These are phyloP conservation scores for Testicularia cyperi DNA, from an alignment of 1,284 basidiomycete genomes.

Conservation along the genomic window DNA sequence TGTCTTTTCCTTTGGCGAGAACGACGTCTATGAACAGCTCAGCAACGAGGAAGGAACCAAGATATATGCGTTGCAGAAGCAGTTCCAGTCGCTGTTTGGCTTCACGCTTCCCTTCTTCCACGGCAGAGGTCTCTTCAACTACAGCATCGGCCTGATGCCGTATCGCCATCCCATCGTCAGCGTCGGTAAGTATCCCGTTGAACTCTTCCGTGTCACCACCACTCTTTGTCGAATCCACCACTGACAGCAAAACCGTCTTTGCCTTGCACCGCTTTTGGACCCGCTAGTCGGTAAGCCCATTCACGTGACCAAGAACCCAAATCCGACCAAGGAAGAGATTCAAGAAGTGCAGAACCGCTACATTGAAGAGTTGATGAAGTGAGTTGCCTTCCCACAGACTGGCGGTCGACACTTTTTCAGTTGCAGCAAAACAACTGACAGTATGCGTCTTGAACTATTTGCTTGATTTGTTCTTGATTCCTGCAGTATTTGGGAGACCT, in stretches of 20 bases:
- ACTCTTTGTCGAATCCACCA: too few species aligned
- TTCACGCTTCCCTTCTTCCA: conserved; percentile 96
- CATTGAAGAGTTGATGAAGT: conserved; percentile 71
- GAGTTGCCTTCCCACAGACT: conserved; percentile 10
- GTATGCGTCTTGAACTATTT: too few species aligned
- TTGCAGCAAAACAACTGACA: too few species aligned
- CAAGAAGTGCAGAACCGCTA: conserved; percentile 79
- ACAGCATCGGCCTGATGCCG: conserved; percentile 73
- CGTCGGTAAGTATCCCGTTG: conserved; percentile 65
- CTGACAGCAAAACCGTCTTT: too few species aligned
- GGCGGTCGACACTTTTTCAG: too few species aligned
- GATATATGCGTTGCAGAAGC: conserved; percentile 66
- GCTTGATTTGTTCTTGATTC: background rate
- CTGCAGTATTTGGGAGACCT: conserved; percentile 54
- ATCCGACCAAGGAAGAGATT: conserved; percentile 79
- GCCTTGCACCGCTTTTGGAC: too few species aligned
- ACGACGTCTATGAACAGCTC: conserved; percentile 97
- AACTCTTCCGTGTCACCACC: background rate
- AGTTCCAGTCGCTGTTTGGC: conserved; percentile 70
- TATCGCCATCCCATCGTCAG: conserved; percentile 91
- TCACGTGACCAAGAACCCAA: conserved; percentile 72
- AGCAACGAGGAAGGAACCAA: conserved; percentile 88
- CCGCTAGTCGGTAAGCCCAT: conserved; percentile 85
- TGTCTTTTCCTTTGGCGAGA: conserved; percentile 79
- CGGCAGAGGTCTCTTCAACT: conserved; percentile 74